phyloP scores from a whole-genome alignment of 2,329 filamentous ascomycete species.

The Talaromyces pinophilus region DNA sequence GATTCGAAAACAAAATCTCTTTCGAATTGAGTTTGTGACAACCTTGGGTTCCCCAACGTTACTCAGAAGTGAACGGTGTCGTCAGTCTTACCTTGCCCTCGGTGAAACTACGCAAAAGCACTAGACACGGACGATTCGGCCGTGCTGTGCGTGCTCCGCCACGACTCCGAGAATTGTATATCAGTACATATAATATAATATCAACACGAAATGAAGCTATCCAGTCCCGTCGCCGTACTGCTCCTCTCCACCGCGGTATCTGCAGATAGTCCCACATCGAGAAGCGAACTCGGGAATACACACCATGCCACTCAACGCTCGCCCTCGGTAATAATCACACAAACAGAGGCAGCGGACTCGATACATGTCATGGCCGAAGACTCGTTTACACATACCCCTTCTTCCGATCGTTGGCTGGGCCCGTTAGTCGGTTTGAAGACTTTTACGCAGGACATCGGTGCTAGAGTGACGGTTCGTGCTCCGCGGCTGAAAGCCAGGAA shows the following conservation, averaged over 20 bases:
- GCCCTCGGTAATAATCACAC: not conserved
- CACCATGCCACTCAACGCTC: not conserved
- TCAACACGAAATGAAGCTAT: constrained; percentile 20
- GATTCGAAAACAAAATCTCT: not conserved
- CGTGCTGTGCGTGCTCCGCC: not conserved
- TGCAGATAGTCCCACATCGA: constrained; percentile 13
- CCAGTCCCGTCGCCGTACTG: not conserved
- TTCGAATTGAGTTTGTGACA: not conserved
- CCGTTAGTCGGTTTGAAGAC: constrained; percentile 35
- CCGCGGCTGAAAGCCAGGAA: constrained; percentile 33
- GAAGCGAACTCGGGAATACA: constrained; percentile 13
- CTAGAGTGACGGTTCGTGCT: constrained; percentile 28
- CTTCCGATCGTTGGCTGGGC: constrained; percentile 34
- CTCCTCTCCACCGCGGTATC: constrained; percentile 16
- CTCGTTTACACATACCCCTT: not conserved
- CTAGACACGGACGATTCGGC: constrained; percentile 2
- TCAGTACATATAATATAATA: not conserved
- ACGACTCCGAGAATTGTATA: not conserved
- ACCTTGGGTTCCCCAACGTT: not conserved
- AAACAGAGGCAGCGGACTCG: not conserved
- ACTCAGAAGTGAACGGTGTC: not conserved
- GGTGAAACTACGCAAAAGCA: not conserved
- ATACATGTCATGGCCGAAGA: constrained; percentile 8
- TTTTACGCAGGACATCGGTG: constrained; percentile 26
- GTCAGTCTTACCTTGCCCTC: constrained; percentile 13